These are phyloP conservation scores for Zasmidium citrigriseum DNA, from an alignment of 2,329 filamentous ascomycete species.

Conservation along the genomic window DNA sequence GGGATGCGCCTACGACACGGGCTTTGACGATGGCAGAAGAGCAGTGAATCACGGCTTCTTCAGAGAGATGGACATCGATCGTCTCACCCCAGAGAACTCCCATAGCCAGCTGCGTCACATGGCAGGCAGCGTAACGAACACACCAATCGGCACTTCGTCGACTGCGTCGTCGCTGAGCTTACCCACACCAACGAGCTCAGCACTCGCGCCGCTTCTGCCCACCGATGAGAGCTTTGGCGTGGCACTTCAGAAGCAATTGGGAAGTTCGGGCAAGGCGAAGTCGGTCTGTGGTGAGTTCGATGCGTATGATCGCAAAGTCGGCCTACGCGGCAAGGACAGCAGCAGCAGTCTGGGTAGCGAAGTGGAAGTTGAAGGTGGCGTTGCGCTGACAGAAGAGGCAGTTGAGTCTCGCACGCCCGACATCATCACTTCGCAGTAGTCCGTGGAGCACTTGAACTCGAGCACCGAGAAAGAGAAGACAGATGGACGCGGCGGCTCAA, in stretches of 20 bases:
- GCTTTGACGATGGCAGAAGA: slow-evolving; percentile 32
- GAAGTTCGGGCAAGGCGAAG: slow-evolving; percentile 18
- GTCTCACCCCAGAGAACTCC: slow-evolving; percentile 25
- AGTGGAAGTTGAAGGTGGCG: slow-evolving; percentile 53
- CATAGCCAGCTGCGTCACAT: slow-evolving; percentile 20
- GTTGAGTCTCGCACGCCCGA: slow-evolving; percentile 5
- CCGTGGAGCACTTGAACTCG: background rate
- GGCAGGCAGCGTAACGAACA: slow-evolving; percentile 17
- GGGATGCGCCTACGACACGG: slow-evolving; percentile 33
- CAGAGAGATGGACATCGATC: slow-evolving; percentile 8
- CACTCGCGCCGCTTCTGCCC: slow-evolving; percentile 20
- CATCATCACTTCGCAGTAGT: slow-evolving; percentile 7
- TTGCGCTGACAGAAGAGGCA: slow-evolving; percentile 49
- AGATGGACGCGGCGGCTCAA: background rate
- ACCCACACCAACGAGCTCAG: slow-evolving; percentile 24
- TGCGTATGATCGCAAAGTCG: background rate
- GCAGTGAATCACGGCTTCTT: slow-evolving; percentile 31
- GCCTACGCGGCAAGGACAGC: background rate
- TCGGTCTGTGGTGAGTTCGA: slow-evolving; percentile 11
- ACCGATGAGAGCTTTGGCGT: slow-evolving; percentile 20
- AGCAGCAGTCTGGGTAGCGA: slow-evolving; percentile 28
- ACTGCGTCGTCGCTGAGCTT: slow-evolving; percentile 35
- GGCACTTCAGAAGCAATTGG: slow-evolving; percentile 13
- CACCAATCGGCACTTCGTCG: slow-evolving; percentile 30
- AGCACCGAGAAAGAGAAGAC: background rate